phyloP scores from a whole-genome alignment of 1,284 basidiomycete species.

The Cutaneotrichosporon dermatis region DNA sequence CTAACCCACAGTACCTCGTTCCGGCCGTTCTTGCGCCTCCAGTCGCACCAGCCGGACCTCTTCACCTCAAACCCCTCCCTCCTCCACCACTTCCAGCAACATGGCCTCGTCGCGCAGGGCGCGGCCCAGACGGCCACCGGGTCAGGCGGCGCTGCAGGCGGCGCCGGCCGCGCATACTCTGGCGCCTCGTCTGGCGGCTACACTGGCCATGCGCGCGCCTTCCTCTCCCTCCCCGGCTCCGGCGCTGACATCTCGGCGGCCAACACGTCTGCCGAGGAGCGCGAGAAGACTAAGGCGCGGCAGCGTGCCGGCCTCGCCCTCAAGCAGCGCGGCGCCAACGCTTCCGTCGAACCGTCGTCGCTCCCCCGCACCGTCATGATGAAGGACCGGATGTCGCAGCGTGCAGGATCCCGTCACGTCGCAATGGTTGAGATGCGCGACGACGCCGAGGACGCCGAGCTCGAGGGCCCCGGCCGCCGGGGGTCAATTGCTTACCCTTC shows the following conservation, averaged over 20 bases:
- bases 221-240: constrained; percentile 33
- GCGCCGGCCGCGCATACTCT: constrained; percentile 35
- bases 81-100: constrained; percentile 43
- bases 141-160: constrained; percentile 22
- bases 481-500: constrained; percentile 17
- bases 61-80: constrained; percentile 49
- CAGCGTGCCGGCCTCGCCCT: constrained; percentile 15
- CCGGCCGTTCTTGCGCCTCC: constrained; percentile 45
- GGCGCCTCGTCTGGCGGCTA: constrained; percentile 36
- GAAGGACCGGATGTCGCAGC: constrained; percentile 14
- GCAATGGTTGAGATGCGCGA: constrained; percentile 22
- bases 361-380: constrained; percentile 13
- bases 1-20: constrained; percentile 37
- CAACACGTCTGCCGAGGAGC: constrained; percentile 25
- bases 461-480: not conserved
- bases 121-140: constrained; percentile 22
- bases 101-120: constrained; percentile 26
- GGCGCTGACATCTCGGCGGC: constrained; percentile 28
- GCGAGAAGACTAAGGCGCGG: constrained; percentile 11
- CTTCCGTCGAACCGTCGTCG: constrained; percentile 5
- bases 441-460: not conserved
- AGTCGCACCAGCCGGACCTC: constrained; percentile 36
- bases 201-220: constrained; percentile 45
- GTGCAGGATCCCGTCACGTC: constrained; percentile 26
- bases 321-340: constrained; percentile 13